phyloP scores from a whole-genome alignment of 106 monocot genomes.

The Posidonia australis region DNA sequence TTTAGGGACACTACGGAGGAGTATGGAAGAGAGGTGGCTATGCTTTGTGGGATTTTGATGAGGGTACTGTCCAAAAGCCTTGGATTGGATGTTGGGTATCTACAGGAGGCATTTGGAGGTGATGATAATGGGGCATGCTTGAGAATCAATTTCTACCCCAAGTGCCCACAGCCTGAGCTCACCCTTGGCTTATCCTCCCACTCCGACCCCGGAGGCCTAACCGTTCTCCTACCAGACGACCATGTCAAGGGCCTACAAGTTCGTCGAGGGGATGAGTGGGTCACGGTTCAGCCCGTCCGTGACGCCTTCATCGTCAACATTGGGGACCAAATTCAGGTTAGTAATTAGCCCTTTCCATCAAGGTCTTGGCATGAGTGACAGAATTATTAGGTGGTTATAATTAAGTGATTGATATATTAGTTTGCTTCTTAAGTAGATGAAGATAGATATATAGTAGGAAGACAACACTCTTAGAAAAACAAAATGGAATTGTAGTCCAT shows the following conservation, averaged over 20 bases:
- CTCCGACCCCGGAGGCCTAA: conserved; percentile 11
- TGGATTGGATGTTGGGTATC: not conserved
- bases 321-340: conserved; percentile 17
- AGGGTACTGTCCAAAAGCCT: conserved; percentile 25
- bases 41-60: conserved; percentile 34
- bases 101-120: conserved; percentile 9
- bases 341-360: too few relatives aligned
- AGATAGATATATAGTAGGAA: too few relatives aligned
- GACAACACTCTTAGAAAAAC: too few relatives aligned
- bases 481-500: too few relatives aligned
- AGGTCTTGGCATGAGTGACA: too few relatives aligned
- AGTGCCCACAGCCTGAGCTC: conserved; percentile 16
- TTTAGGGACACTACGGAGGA: conserved; percentile 38
- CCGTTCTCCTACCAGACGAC: conserved; percentile 8
- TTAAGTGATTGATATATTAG: too few relatives aligned
- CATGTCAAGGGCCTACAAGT: conserved; percentile 7
- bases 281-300: conserved; percentile 3
- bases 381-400: too few relatives aligned
- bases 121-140: conserved; percentile 1
- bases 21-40: conserved; percentile 34
- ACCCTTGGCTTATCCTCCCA: conserved; percentile 11
- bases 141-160: conserved; percentile 14
- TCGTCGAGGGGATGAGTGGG: conserved; percentile 1
- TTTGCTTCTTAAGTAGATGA: too few relatives aligned
- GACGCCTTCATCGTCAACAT: conserved; percentile 11